Evolutionary conservation across 1,284 basidiomycete species (phyloP).

Genomic region (Tetrapyrgos nigripes): DNA sequence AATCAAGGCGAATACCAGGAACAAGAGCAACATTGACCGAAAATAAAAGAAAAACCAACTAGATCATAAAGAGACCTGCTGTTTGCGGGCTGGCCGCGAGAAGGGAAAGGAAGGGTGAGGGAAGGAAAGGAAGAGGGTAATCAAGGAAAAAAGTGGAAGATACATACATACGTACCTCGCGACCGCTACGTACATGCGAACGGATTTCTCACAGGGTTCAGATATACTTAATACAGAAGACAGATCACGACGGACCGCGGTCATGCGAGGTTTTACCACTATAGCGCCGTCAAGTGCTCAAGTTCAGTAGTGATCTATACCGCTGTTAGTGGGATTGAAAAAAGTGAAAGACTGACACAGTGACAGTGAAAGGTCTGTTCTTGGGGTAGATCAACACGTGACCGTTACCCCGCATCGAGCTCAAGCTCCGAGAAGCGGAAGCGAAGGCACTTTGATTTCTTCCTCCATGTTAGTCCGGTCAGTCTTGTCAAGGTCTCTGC

Average conservation of each 20-base stretch:
- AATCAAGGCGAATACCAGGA: constrained; percentile 46
- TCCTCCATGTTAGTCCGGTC: constrained; percentile 27
- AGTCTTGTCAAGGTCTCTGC: constrained; percentile 18
- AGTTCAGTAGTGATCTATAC: too few species aligned
- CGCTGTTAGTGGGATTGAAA: too few species aligned
- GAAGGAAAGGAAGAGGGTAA: constrained; percentile 16
- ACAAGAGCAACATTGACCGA: constrained; percentile 38
- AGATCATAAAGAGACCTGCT: constrained; percentile 28
- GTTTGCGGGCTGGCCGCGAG: constrained; percentile 34
- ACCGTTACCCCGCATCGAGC: not conserved
- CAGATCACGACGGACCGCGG: too few species aligned
- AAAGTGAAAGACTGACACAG: too few species aligned
- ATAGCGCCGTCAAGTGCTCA: too few species aligned
- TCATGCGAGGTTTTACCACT: too few species aligned
- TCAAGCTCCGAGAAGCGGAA: not conserved
- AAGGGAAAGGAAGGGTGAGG: constrained; percentile 22
- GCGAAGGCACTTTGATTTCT: not conserved
- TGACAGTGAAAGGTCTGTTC: not conserved
- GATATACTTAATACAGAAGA: not conserved
- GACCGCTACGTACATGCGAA: not conserved
- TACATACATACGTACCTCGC: not conserved
- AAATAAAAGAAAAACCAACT: constrained; percentile 30
- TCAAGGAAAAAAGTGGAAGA: not conserved
- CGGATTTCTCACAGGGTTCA: not conserved
- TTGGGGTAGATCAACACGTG: not conserved